Evolutionary conservation across 805 yeast species (phyloP), one percentile per base, ranked within the genome.

Genomic region (Cyberlindnera galapagoensis): DNA sequence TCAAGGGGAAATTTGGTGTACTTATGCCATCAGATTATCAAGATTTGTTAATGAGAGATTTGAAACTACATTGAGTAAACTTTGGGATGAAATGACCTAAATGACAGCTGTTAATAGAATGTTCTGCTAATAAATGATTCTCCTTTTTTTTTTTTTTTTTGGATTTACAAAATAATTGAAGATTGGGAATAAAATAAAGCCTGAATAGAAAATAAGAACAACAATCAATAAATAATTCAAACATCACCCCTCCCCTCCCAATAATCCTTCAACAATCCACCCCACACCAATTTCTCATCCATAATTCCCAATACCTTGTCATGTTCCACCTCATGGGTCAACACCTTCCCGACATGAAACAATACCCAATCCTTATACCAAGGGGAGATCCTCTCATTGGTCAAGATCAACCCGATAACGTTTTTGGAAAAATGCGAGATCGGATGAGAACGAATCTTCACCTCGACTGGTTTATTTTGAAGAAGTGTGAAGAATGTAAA

Each of bases 31-130:
- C 18, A 39, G 43, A n/a, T 46, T 49, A 22, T 45, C 62, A 2
- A 29, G 30, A 9, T 36, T 56, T 31, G 54, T 49, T 7, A 55
- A 51, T 29, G 43, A 41, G 12, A 51, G 51, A 7, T 38, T 54
- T 24, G 49, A 47, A 29, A 22, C 18, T 1, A 52, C 52, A 10
- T 30, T 59, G 26, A 26, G 32, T 7, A 36, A 47, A 9, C 35
- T 59, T 16, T 57, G 62, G 63, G 34, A 31, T 8, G 53, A 60
- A 5, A 33, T 59, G 62, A 33, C 28, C 4, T 51, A 59, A 6
- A 31, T 57, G 10, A 13, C n/a, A 9, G 15, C 20, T 28, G 24
- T 30, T 13, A 25, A 28, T n/a, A 15, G n/a, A n/a, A n/a, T n/a
- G n/a, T n/a, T n/a, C n/a, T n/a, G n/a, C n/a, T n/a, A n/a, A n/a